Base-by-base conservation (phyloP, 192 early-diverging fungal genomes). In the Backusella tarrabulga region DNA sequence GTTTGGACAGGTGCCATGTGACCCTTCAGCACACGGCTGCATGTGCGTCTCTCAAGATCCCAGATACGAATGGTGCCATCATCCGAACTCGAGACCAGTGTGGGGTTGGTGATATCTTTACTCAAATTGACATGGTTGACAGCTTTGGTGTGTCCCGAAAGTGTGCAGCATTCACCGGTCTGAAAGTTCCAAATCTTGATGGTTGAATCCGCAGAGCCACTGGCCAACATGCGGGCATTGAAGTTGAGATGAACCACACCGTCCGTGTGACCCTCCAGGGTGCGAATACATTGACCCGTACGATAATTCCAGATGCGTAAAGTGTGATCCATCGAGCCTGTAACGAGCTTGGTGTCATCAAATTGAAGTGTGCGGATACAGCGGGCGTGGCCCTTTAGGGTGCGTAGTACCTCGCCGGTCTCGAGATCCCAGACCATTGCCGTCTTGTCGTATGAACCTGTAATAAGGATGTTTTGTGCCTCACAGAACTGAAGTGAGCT, bases 301-400 rank as follows among this genome's bases (percentile, higher is more conserved):
- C 92, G 90, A 80, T 95, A 92, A 75, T 93, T 93, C 98, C 98
- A 99, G 69, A 99, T 95, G 54, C 90, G 87, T 15, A 99, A 85
- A 0, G 96, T 97, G 14, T 91, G 83, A 76, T 99, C 98, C 85
- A 97, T 90, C 4, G 97, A 97, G 56, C 96, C 95, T 19, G 95
- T 93, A 19, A 99, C 90, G 46, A 99, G 85, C 85, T 96, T 97
- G 68, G 87, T 88, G 44, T 98, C 93, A 81, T 99, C 98, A 80
- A 98, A 96, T 75, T 99, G 95, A 3, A 98, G 85, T 0, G 93
- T 93, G 17, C 92, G 90, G 3, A 99, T 93, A 54, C 92, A 90
- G 46, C 92, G 87, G 1, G 90, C 92, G 81, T 98, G 97, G 9
- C 97, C 97, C 4, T 82, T 86, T 1, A 98, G 84, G 15, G 91